Evolutionary conservation across 345 rosid genomes (phyloP).

Genomic region (Ceriops tagal): DNA sequence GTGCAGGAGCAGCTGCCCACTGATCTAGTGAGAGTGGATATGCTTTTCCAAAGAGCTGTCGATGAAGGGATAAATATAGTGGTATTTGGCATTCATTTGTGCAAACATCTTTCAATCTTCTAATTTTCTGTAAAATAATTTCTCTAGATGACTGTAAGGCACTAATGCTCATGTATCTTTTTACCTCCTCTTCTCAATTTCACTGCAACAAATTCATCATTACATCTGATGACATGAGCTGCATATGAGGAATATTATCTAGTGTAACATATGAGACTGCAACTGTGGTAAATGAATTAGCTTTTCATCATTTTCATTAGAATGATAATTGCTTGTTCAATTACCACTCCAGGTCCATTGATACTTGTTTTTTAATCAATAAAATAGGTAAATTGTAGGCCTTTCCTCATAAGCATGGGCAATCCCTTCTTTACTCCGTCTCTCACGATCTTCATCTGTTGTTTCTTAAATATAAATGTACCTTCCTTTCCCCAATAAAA

Average conservation of each 20-base stretch:
- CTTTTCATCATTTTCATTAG: too few species aligned
- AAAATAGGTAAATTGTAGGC: not conserved
- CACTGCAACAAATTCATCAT: not conserved
- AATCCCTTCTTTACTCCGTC: too few species aligned
- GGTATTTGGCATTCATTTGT: conserved; percentile 41
- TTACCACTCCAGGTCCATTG: not conserved
- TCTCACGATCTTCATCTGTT: too few species aligned
- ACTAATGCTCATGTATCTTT: too few species aligned
- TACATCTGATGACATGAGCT: not conserved
- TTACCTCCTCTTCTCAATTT: not conserved
- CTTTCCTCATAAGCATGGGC: not conserved
- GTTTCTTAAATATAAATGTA: too few species aligned
- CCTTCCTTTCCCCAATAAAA: not conserved
- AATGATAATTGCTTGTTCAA: too few species aligned
- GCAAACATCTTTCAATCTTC: not conserved
- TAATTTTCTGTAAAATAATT: too few species aligned
- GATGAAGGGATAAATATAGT: conserved; percentile 67
- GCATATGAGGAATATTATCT: not conserved
- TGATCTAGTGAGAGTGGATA: conserved; percentile 82
- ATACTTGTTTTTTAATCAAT: too few species aligned
- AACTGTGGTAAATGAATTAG: too few species aligned
- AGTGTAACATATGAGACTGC: not conserved
- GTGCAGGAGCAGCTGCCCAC: conserved; percentile 82
- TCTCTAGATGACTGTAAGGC: too few species aligned
- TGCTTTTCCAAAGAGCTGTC: conserved; percentile 64